A percentile compares a stretch with the other conserved stretches of the same genome.
Conservation (phyloP, 148 eudicot species). For the Vaccinium vitisidaea region DNA sequence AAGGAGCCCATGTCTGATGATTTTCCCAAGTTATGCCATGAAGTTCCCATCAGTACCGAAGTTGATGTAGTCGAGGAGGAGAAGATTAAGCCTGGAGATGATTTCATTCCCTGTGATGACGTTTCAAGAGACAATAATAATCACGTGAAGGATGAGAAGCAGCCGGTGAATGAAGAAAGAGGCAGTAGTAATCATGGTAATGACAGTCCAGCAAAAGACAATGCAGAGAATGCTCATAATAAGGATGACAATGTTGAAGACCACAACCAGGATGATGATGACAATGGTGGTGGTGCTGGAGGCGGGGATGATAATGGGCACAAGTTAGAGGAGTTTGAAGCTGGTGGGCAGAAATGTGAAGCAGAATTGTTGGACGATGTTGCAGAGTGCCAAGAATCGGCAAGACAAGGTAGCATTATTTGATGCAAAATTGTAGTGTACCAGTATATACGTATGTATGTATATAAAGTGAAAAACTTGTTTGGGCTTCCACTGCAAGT, state of each 20-base stretch:
- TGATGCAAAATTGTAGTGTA: not conserved
- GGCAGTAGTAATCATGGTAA: conserved; percentile 15
- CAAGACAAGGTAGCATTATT: not conserved
- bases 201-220: conserved; percentile 18
- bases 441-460: not conserved
- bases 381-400: not conserved
- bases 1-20: conserved; percentile 40
- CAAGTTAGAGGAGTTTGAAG: conserved; percentile 19
- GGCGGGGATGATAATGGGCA: not conserved
- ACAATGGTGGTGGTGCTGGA: not conserved
- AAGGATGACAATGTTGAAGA: not conserved
- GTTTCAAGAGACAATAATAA: conserved; percentile 13
- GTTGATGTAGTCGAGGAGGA: conserved; percentile 33
- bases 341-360: conserved; percentile 24
- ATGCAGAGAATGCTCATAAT: not conserved
- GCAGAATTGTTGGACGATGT: conserved; percentile 23
- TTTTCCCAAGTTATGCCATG: conserved; percentile 24
- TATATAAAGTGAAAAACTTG: conserved; percentile 11
- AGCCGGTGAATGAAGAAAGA: conserved; percentile 15
- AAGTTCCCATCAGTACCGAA: conserved; percentile 26
- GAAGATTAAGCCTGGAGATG: conserved; percentile 22
- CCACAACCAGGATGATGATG: not conserved
- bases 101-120: conserved; percentile 21
- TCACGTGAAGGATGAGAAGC: conserved; percentile 17
- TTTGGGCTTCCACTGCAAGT: not conserved